Base-by-base conservation (phyloP, 768 basidiomycete genomes). In the Lactifluus piperatus region DNA sequence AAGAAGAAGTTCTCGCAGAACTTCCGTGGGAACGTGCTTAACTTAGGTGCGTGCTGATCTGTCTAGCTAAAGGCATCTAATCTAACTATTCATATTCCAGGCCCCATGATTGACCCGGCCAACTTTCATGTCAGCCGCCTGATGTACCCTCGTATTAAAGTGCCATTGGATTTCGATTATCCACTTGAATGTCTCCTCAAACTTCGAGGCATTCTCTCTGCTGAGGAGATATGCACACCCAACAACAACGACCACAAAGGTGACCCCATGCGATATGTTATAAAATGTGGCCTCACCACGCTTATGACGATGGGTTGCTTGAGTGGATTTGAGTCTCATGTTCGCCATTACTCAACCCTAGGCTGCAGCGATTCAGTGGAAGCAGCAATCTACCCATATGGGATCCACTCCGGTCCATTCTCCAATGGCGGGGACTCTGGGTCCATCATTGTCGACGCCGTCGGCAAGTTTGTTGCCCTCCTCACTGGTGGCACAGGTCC, bases 401-500 rank as follows among this genome's bases (percentile, higher is more conserved):
- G 29, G 18, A 29, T 29, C 11, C 9, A 52, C 26, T 41, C 37
- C 5, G 37, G 26, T 27, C 18, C 51, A 1, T 52, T 52, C 37
- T 52, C 26, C 51, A 29, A 4, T 16, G n/a, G 36, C 8, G 51
- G 51, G 8, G 51, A 52, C 37, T 52, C 51, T 20, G 51, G 30
- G 32, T 10, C 45, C 44, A 13, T 24, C 8, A 37, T 55, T 3
- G 34, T 14, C 18, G 45, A 27, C 8, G 20, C 45, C 45, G 2
- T 7, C 5, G 60, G 64, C 14, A 16, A 59, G 10, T 34, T 68
- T 29, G 63, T 46, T 43, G 62, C 62, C 56, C 50, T 65, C 20
- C 67, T 63, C 39, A 63, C 62, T 32, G 46, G 67, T 58, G 67
- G 65, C n/a, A 51, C 62, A 11, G 58, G 65, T 8, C 24, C 37